Base-by-base conservation (phyloP, 306 rosid species). In the Pyrus communis region DNA sequence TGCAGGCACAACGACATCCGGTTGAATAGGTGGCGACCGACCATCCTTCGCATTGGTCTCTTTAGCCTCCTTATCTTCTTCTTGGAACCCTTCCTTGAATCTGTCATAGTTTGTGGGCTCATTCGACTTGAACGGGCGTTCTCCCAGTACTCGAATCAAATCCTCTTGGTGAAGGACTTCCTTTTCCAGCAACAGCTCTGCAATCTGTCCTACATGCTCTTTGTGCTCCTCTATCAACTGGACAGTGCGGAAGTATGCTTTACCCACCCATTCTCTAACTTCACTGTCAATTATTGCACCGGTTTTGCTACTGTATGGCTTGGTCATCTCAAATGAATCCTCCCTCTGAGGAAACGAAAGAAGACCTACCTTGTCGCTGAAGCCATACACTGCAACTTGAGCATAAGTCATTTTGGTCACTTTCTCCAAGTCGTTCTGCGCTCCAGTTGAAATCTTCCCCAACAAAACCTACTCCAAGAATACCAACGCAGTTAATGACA, bases 321-420 rank as follows among this genome's bases (percentile, higher is more conserved):
- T 85, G 10, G 30, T 55, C 84, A 77, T 82, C 76, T 73, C 84
- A 77, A 68, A 76, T 66, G 60, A 13, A 54, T 82, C 75, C 0
- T 82, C 79, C 60, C 75, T 82, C 52, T 79, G 80, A 27, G 88
- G 82, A 71, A 85, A 84, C 13, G 85, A 86, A 65, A 83, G 87
- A 54, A 80, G 83, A 67, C 87, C 89, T 28, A 80, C 83, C 65
- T 80, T 83, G 60, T 86, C 79, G 19, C 87, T 74, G 81, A 86
- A 83, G 62, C 79, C 85, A 71, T 86, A 80, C 21, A 80, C 77
- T 22, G 85, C 81, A 40, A 83, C 87, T 71, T 80, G 85, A 21
- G 85, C 85, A 73, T 81, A 83, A 11, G 87, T 81, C 84, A 83
- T 81, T 75, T 81, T 83, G 67, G 87, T 86, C 81, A 86, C 87